Percentiles rank a stretch among this genome's conserved stretches.
These are phyloP conservation scores for Trichoderma atrobrunneum DNA, from an alignment of 2,329 filamentous ascomycete species.

Conservation along the genomic window DNA sequence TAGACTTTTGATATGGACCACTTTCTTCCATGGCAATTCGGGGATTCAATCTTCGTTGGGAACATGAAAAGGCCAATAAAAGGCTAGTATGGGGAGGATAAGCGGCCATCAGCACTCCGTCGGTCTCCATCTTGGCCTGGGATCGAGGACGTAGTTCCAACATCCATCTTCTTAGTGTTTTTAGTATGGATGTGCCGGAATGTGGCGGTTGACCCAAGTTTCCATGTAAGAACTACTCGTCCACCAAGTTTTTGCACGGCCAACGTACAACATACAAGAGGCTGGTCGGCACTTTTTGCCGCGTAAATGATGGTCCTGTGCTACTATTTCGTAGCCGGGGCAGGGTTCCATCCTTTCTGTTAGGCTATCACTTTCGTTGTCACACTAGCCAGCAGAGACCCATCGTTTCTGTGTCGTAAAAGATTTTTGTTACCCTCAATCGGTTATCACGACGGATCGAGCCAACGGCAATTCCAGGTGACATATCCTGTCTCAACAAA, in stretches of 20 bases:
- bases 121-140: not conserved
- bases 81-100: not conserved
- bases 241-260: not conserved
- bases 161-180: not conserved
- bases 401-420: conserved; percentile 1
- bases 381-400: not conserved
- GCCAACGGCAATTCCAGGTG: not conserved
- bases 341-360: not conserved
- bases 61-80: not conserved
- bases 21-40: not conserved
- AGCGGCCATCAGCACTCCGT: not conserved
- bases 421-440: not conserved
- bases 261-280: not conserved
- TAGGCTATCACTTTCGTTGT: not conserved
- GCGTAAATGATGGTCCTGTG: not conserved
- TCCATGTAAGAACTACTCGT: not conserved
- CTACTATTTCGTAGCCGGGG: not conserved
- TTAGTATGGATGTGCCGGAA: not conserved
- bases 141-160: not conserved
- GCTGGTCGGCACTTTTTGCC: not conserved
- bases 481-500: not conserved
- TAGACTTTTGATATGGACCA: not conserved
- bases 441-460: not conserved
- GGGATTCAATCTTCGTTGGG: not conserved
- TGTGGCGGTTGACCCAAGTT: not conserved